phyloP scores from a whole-genome alignment of 148 eudicot species.

The Rheum nobile region DNA sequence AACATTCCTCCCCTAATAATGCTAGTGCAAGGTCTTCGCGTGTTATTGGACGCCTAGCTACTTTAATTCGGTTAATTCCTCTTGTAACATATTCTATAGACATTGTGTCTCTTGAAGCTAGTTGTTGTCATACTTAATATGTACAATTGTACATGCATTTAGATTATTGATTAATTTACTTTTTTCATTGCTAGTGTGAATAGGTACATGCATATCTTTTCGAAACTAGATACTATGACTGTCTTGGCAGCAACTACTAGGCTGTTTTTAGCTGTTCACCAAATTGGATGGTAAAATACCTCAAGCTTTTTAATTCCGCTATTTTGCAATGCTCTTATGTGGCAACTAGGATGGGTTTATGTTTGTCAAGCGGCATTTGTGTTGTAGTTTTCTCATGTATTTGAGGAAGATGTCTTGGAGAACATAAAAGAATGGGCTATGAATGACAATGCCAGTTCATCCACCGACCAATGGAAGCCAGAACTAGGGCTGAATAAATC shows the following conservation, averaged over 20 bases:
- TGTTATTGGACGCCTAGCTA: constrained; percentile 72
- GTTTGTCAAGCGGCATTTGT: constrained; percentile 8
- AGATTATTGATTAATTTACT: neutral
- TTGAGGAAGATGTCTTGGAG: constrained; percentile 80
- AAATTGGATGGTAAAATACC: constrained; percentile 65
- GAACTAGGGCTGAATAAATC: constrained; percentile 41
- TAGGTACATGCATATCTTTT: constrained; percentile 88
- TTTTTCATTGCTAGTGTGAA: constrained; percentile 11
- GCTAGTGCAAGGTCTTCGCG: constrained; percentile 61
- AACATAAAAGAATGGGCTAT: constrained; percentile 74
- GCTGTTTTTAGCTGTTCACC: constrained; percentile 85
- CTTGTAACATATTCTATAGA: neutral
- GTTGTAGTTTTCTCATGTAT: constrained; percentile 82
- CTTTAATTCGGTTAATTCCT: constrained; percentile 55
- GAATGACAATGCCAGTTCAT: constrained; percentile 42
- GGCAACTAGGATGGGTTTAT: neutral
- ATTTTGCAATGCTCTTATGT: neutral
- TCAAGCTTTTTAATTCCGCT: neutral
- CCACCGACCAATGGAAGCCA: constrained; percentile 41
- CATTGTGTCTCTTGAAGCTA: neutral
- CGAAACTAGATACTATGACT: constrained; percentile 58
- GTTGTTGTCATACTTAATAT: neutral
- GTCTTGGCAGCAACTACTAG: constrained; percentile 80
- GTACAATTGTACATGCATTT: neutral
- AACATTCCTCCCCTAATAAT: constrained; percentile 48